phyloP scores from a whole-genome alignment of 345 rosid species.

The Cardiospermum halicacabum region DNA sequence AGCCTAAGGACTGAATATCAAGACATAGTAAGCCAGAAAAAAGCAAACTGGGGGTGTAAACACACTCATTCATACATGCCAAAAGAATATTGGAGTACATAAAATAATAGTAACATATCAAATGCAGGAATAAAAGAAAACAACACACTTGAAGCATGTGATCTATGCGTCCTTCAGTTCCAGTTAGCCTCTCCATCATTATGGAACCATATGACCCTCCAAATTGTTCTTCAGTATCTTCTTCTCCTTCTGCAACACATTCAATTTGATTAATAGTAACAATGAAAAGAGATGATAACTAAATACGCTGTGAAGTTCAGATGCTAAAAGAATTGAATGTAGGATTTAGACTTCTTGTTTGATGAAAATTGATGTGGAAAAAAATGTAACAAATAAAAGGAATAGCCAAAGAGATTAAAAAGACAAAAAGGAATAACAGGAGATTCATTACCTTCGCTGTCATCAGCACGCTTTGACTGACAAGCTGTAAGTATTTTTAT shows the following conservation, averaged over 20 bases:
- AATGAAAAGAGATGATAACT: neutral
- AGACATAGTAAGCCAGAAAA: neutral
- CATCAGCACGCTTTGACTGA: conserved; percentile 57
- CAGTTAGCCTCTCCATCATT: conserved; percentile 81
- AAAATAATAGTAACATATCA: conserved; percentile 1
- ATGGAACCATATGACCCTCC: conserved; percentile 71
- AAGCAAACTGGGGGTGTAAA: neutral
- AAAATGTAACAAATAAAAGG: neutral
- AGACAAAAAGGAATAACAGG: neutral
- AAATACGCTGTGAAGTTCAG: neutral
- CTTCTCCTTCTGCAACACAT: conserved; percentile 37
- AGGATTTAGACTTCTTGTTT: neutral
- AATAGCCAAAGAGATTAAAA: neutral
- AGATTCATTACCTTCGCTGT: conserved; percentile 47
- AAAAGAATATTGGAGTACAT: neutral
- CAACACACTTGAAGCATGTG: conserved; percentile 87
- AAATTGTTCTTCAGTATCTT: conserved; percentile 39
- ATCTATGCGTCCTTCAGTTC: conserved; percentile 81
- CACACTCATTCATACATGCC: neutral
- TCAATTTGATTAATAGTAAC: too few species aligned
- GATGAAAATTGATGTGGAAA: neutral
- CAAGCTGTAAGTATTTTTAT: conserved; percentile 71
- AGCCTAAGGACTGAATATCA: neutral
- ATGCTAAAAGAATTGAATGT: neutral
- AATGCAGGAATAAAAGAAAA: too few species aligned